These are phyloP conservation scores for Coemansia sp. DNA, from an alignment of 192 early-diverging fungal species.

Conservation along the genomic window DNA sequence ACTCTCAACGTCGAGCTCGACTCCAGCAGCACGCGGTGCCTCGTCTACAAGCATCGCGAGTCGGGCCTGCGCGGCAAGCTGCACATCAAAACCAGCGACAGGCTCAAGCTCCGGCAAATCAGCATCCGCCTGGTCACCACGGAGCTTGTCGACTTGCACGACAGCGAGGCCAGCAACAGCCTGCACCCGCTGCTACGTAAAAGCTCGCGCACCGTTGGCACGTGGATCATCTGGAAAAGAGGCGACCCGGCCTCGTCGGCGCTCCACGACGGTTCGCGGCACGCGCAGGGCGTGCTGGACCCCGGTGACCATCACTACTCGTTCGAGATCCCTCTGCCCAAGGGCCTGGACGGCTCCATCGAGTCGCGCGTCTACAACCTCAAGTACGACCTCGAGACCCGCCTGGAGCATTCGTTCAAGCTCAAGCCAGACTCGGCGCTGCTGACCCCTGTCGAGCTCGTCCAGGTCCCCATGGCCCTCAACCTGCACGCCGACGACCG, in stretches of 20 bases:
- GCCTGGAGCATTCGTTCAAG: constrained; percentile 34
- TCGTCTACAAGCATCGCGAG: constrained; percentile 33
- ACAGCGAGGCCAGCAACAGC: constrained; percentile 1
- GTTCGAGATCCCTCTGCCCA: constrained; percentile 33
- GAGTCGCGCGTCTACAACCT: constrained; percentile 19
- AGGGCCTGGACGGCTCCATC: constrained; percentile 26
- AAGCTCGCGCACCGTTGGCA: constrained; percentile 22
- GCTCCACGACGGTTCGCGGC: background rate
- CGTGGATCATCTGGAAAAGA: constrained; percentile 25
- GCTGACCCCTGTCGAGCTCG: constrained; percentile 13
- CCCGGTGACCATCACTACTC: constrained; percentile 37
- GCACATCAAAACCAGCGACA: constrained; percentile 21
- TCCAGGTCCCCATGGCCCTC: constrained; percentile 34
- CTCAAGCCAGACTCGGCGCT: constrained; percentile 26
- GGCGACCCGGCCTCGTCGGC: background rate
- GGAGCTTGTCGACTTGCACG: constrained; percentile 35
- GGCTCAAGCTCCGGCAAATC: constrained; percentile 32
- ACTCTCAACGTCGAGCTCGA: constrained; percentile 20
- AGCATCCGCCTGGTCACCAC: constrained; percentile 27
- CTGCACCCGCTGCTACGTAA: constrained; percentile 33
- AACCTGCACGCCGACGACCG: constrained; percentile 40
- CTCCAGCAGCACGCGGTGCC: constrained; percentile 15
- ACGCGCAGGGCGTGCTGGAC: constrained; percentile 10
- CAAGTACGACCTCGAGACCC: constrained; percentile 28
- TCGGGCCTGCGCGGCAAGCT: constrained; percentile 25